phyloP scores from a whole-genome alignment of 116 monocot species.

The Phalaenopsis hybrid region DNA sequence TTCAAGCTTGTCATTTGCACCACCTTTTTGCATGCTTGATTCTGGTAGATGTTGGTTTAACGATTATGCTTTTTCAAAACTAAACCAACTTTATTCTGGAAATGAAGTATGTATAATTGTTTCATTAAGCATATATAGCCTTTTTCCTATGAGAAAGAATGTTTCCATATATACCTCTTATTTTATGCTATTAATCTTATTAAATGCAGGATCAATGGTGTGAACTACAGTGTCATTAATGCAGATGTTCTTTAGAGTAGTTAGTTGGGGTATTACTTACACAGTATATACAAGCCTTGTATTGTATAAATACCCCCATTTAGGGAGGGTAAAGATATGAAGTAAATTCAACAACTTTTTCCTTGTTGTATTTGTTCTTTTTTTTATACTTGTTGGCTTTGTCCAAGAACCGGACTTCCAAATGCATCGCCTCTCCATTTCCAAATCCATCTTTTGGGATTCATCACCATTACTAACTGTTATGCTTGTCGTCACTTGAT shows the following conservation, averaged over 20 bases:
- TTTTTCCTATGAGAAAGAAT: background rate
- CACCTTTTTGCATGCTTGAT: background rate
- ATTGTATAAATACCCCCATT: too few species aligned
- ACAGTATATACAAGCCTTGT: too few species aligned
- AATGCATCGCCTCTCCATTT: too few species aligned
- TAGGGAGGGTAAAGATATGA: too few species aligned
- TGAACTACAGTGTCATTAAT: background rate
- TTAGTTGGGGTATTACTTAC: too few species aligned
- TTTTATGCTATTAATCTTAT: background rate
- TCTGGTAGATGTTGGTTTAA: background rate
- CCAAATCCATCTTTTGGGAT: too few species aligned
- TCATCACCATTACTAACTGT: too few species aligned
- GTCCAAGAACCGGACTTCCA: too few species aligned
- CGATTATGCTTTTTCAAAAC: background rate
- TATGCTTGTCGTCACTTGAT: too few species aligned
- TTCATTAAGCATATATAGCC: background rate
- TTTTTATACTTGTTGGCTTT: too few species aligned
- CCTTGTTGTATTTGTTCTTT: too few species aligned
- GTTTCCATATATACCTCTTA: background rate
- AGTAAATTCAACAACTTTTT: too few species aligned
- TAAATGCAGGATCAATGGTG: background rate
- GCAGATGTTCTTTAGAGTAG: background rate
- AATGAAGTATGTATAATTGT: background rate
- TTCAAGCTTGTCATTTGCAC: background rate
- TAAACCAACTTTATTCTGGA: background rate